Percentiles rank a stretch among this genome's conserved stretches.
Conservation (phyloP, 2,329 filamentous ascomycete species). For the Aphanocladium album region DNA sequence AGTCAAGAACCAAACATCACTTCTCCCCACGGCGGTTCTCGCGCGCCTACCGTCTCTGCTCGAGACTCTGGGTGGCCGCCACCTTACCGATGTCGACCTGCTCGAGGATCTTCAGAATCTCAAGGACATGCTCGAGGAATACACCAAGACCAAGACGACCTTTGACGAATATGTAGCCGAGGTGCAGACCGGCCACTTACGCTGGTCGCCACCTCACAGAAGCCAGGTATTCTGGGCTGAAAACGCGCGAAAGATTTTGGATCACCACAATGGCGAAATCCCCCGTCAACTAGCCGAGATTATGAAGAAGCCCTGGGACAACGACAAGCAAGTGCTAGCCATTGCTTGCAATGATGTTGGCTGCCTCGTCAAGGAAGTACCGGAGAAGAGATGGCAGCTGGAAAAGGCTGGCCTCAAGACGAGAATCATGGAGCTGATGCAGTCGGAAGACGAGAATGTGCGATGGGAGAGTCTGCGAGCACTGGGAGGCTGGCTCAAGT, state of each 20-base stretch:
- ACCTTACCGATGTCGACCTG: slow-evolving; percentile 60
- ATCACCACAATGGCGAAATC: slow-evolving; percentile 73
- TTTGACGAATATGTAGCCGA: slow-evolving; percentile 89
- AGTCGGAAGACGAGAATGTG: slow-evolving; percentile 79
- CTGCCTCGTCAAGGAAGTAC: slow-evolving; percentile 81
- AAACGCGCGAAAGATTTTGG: slow-evolving; percentile 81
- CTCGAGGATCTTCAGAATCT: slow-evolving; percentile 57
- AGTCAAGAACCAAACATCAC: slow-evolving; percentile 60
- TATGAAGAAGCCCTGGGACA: slow-evolving; percentile 66
- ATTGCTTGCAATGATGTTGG: slow-evolving; percentile 92
- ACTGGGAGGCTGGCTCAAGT: slow-evolving; percentile 62
- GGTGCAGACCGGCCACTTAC: slow-evolving; percentile 77
- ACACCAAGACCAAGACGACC: slow-evolving; percentile 67
- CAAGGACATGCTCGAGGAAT: slow-evolving; percentile 60
- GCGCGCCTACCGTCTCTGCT: slow-evolving; percentile 70
- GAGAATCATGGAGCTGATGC: slow-evolving; percentile 90
- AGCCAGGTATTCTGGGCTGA: slow-evolving; percentile 87
- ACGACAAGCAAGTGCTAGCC: slow-evolving; percentile 81
- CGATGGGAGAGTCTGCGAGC: slow-evolving; percentile 90
- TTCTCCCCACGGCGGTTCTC: slow-evolving; percentile 80
- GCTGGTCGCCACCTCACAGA: slow-evolving; percentile 89
- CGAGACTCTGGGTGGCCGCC: slow-evolving; percentile 56
- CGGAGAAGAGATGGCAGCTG: slow-evolving; percentile 72
- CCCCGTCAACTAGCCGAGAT: slow-evolving; percentile 81
- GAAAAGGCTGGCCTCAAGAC: slow-evolving; percentile 83